phyloP scores from a whole-genome alignment of 768 basidiomycete genomes.

The Tricholoma sp. region DNA sequence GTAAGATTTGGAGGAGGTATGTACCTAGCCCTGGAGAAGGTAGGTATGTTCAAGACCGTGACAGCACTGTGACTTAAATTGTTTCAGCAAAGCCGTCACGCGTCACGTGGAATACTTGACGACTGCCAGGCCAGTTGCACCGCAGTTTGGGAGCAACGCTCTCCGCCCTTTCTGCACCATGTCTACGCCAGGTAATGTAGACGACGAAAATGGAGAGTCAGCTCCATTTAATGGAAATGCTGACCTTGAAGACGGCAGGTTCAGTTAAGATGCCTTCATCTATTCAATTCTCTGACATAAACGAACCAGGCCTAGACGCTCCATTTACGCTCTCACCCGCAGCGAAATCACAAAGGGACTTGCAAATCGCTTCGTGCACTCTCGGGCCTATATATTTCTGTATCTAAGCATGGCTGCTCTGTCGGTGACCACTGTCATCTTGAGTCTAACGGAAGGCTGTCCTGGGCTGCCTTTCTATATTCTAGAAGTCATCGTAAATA shows the following conservation, averaged over 20 bases:
- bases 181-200: slow-evolving; percentile 7
- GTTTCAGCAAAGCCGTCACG: background rate
- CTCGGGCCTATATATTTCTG: slow-evolving; percentile 79
- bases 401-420: slow-evolving; percentile 88
- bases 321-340: slow-evolving; percentile 81
- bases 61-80: too few relatives aligned
- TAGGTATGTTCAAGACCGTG: too few relatives aligned
- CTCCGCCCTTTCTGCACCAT: background rate
- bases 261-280: slow-evolving; percentile 1
- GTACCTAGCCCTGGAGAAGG: too few relatives aligned
- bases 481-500: slow-evolving; percentile 84
- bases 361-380: slow-evolving; percentile 88
- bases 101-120: background rate
- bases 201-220: slow-evolving; percentile 21
- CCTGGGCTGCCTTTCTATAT: slow-evolving; percentile 87
- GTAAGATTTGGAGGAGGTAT: background rate
- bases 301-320: slow-evolving; percentile 57
- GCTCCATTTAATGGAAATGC: slow-evolving; percentile 30
- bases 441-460: slow-evolving; percentile 81
- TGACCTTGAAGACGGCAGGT: slow-evolving; percentile 17
- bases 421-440: slow-evolving; percentile 78
- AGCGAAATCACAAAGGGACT: slow-evolving; percentile 80
- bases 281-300: slow-evolving; percentile 10
- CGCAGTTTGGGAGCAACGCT: background rate
- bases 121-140: background rate